These are phyloP conservation scores for Clitopilus hobsonii DNA, from an alignment of 768 basidiomycete genomes.

Conservation along the genomic window DNA sequence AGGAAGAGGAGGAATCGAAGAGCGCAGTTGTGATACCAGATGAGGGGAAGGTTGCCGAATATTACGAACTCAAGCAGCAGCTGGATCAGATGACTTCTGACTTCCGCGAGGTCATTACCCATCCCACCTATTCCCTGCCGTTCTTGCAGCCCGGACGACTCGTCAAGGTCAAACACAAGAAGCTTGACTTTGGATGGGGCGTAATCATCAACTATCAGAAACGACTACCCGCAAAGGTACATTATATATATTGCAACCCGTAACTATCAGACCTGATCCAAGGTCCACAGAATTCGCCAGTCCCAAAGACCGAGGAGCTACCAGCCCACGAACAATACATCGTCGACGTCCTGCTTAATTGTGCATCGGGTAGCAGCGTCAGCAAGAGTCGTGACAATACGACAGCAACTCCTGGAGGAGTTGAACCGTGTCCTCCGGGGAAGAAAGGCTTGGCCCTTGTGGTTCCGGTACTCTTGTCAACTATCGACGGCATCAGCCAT, in stretches of 20 bases:
- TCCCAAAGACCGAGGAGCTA: conserved; percentile 63
- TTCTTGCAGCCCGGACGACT: conserved; percentile 91
- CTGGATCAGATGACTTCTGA: conserved; percentile 86
- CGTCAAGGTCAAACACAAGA: conserved; percentile 85
- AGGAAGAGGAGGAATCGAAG: conserved; percentile 62
- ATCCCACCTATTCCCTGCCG: conserved; percentile 91
- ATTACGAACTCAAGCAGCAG: conserved; percentile 91
- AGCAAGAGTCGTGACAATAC: conserved; percentile 55
- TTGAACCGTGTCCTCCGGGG: conserved; percentile 68
- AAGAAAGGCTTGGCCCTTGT: conserved; percentile 81
- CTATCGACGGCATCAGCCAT: conserved; percentile 81
- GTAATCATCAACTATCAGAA: conserved; percentile 91
- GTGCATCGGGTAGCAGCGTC: conserved; percentile 55
- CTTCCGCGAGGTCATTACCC: conserved; percentile 89
- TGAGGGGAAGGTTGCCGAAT: conserved; percentile 79
- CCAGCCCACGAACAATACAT: conserved; percentile 89
- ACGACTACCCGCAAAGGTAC: conserved; percentile 74
- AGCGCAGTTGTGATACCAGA: conserved; percentile 71
- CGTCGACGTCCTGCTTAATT: conserved; percentile 86
- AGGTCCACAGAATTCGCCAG: conserved; percentile 50
- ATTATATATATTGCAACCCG: conserved; percentile 7
- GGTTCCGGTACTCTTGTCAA: conserved; percentile 84
- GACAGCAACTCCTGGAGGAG: conserved; percentile 58
- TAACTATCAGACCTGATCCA: background rate
- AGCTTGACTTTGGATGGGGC: conserved; percentile 95